phyloP scores from a whole-genome alignment of 2,329 filamentous ascomycete genomes.

The Microsporum audouinii region DNA sequence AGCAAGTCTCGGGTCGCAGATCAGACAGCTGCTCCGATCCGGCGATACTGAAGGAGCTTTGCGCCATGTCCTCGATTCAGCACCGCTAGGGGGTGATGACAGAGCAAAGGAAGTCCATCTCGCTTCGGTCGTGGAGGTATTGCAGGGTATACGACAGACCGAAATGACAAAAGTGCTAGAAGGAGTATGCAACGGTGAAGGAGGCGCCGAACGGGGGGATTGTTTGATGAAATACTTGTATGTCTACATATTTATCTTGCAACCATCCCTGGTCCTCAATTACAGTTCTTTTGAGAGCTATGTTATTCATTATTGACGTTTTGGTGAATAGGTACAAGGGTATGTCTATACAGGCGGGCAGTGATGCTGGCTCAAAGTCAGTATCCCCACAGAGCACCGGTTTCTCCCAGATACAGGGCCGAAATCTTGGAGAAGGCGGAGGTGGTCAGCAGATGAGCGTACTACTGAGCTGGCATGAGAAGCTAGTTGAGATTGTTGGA shows the following conservation, averaged over 20 bases:
- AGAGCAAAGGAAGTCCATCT: conserved; percentile 69
- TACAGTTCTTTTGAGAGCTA: not conserved
- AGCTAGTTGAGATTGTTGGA: conserved; percentile 87
- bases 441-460: conserved; percentile 91
- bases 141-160: conserved; percentile 90
- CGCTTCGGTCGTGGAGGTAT: conserved; percentile 77
- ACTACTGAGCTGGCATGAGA: conserved; percentile 95
- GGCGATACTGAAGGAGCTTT: conserved; percentile 82
- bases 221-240: conserved; percentile 97
- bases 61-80: conserved; percentile 70
- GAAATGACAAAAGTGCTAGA: conserved; percentile 87
- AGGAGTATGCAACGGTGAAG: conserved; percentile 64
- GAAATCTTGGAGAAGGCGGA: conserved; percentile 51
- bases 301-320: not conserved
- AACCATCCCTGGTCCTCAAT: conserved; percentile 3
- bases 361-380: conserved; percentile 37
- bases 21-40: conserved; percentile 74
- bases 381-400: conserved; percentile 69
- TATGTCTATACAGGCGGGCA: conserved; percentile 47
- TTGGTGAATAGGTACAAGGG: conserved; percentile 63
- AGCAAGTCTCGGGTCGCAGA: conserved; percentile 64
- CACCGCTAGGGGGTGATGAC: conserved; percentile 52
- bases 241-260: conserved; percentile 26
- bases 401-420: conserved; percentile 65
- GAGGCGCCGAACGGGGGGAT: conserved; percentile 75